Conservation (phyloP, 495 filamentous ascomycete genomes). For the Achaetomiella virescens region DNA sequence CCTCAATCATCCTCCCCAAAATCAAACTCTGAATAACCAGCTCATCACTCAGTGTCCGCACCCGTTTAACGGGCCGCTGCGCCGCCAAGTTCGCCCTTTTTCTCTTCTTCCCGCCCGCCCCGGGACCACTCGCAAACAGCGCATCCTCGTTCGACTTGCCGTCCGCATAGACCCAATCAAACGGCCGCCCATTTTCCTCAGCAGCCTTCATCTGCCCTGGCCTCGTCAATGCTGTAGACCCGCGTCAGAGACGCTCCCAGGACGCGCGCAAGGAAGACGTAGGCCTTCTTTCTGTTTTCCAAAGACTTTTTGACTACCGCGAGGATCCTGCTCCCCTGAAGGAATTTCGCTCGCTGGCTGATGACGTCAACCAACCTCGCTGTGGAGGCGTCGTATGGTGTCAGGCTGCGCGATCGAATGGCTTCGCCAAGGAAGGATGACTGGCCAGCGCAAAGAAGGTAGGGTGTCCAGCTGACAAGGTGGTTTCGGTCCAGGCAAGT, state of each 20-base stretch:
- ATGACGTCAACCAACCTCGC: conserved; percentile 54
- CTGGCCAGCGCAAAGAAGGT: conserved; percentile 81
- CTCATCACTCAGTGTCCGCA: conserved; percentile 70
- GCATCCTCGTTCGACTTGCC: conserved; percentile 28
- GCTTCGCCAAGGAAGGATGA: conserved; percentile 70
- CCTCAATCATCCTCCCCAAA: conserved; percentile 68
- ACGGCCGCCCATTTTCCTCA: conserved; percentile 44
- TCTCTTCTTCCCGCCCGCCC: conserved; percentile 32
- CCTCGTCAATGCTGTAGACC: conserved; percentile 59
- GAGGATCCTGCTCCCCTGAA: conserved; percentile 63
- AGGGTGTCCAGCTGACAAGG: conserved; percentile 68
- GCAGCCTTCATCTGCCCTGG: conserved; percentile 50
- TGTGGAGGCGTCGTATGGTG: conserved; percentile 50
- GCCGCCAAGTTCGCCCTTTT: conserved; percentile 32
- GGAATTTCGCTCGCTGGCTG: conserved; percentile 49
- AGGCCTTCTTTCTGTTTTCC: conserved; percentile 52
- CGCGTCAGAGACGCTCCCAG: conserved; percentile 66
- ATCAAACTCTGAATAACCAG: conserved; percentile 91
- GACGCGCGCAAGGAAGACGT: conserved; percentile 68
- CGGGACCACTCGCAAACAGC: conserved; percentile 22
- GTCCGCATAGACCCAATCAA: conserved; percentile 80
- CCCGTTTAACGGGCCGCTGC: conserved; percentile 38
- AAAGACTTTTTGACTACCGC: conserved; percentile 64
- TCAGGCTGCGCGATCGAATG: conserved; percentile 65
- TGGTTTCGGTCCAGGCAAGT: conserved; percentile 57